Evolutionary conservation across 2,329 filamentous ascomycete species (phyloP).

Genomic region (Periglandula ipomoeae): DNA sequence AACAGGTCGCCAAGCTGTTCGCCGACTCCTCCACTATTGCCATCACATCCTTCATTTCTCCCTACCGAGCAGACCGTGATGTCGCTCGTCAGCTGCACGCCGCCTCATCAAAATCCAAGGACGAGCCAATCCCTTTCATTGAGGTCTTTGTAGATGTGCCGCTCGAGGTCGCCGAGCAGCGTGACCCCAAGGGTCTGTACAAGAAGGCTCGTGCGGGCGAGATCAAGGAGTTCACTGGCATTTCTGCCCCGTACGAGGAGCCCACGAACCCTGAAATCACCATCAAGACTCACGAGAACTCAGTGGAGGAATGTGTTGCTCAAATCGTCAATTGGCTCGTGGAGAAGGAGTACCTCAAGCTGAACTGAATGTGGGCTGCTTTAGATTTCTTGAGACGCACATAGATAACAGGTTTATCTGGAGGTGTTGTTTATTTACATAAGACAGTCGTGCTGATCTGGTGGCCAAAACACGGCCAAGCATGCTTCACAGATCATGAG

Average conservation of each 20-base stretch:
- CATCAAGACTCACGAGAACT: constrained; percentile 72
- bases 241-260: constrained; percentile 90
- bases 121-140: constrained; percentile 74
- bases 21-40: constrained; percentile 81
- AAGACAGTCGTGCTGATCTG: background rate
- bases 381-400: background rate
- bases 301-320: constrained; percentile 79
- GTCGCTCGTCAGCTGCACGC: constrained; percentile 74
- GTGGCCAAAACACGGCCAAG: background rate
- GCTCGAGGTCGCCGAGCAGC: constrained; percentile 83
- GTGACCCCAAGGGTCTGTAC: constrained; percentile 95
- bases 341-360: constrained; percentile 45
- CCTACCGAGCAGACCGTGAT: constrained; percentile 79
- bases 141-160: constrained; percentile 92
- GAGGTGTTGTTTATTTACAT: background rate
- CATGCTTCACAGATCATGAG: constrained; percentile 12
- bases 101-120: constrained; percentile 38
- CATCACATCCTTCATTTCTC: constrained; percentile 94
- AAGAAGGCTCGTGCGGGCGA: constrained; percentile 91
- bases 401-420: background rate
- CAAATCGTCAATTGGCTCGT: constrained; percentile 76
- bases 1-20: constrained; percentile 84
- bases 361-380: constrained; percentile 9
- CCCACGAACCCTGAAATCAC: constrained; percentile 79
- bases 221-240: constrained; percentile 96